Evolutionary conservation across 306 rosid genomes (phyloP).

Genomic region (Lagenaria siceraria): DNA sequence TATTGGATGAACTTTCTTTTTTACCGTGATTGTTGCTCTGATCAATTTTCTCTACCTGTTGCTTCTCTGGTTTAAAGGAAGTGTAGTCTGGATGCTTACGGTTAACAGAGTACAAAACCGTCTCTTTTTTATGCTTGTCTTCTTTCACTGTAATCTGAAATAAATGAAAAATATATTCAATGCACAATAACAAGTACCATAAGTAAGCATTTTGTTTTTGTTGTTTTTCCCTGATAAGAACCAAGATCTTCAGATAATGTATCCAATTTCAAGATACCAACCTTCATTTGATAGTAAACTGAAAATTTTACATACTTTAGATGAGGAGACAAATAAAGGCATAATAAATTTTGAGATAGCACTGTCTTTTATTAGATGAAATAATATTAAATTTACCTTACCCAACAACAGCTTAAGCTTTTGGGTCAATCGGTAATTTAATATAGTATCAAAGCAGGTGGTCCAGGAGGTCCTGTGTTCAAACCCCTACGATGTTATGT

Average conservation of each 20-base stretch:
- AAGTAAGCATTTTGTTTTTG: neutral
- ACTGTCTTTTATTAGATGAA: neutral
- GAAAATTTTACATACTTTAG: neutral
- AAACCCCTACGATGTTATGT: too few relatives aligned
- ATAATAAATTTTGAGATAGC: neutral
- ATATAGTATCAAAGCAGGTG: too few relatives aligned
- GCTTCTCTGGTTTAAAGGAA: slow-evolving; percentile 85
- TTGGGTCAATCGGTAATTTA: too few relatives aligned
- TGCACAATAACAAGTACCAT: neutral
- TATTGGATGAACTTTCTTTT: slow-evolving; percentile 32
- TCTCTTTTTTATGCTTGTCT: slow-evolving; percentile 82
- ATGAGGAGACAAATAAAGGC: neutral
- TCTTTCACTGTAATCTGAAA: slow-evolving; percentile 70
- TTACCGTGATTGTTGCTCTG: slow-evolving; percentile 32
- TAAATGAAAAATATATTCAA: neutral
- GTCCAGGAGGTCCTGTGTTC: too few relatives aligned
- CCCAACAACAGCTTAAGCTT: too few relatives aligned
- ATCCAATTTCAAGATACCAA: neutral
- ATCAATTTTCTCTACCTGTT: slow-evolving; percentile 45
- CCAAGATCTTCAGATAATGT: neutral
- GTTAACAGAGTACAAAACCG: slow-evolving; percentile 37
- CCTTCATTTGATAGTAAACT: neutral
- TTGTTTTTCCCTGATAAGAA: neutral
- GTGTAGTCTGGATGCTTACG: slow-evolving; percentile 57
- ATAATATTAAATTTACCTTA: too few relatives aligned